Evolutionary conservation across 495 filamentous ascomycete species (phyloP).

Genomic region (Oidiodendron maius): DNA sequence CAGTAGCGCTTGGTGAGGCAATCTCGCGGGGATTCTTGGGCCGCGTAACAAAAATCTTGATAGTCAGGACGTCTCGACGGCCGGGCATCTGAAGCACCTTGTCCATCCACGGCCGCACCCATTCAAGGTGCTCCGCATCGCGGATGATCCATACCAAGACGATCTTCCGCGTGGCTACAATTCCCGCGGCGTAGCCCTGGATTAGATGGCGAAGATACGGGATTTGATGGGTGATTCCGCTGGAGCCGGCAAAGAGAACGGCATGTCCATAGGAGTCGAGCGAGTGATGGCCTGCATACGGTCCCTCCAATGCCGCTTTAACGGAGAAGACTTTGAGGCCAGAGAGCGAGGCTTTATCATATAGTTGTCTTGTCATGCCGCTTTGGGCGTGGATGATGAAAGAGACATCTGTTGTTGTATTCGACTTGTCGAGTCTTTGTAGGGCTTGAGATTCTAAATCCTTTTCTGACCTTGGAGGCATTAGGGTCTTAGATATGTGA

Average conservation of each 20-base stretch:
- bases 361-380: conserved; percentile 82
- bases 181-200: conserved; percentile 63
- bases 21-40: conserved; percentile 71
- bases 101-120: conserved; percentile 93
- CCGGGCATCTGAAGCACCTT: conserved; percentile 71
- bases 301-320: conserved; percentile 66
- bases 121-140: conserved; percentile 80
- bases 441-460: conserved; percentile 13
- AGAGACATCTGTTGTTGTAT: conserved; percentile 48
- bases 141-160: conserved; percentile 89
- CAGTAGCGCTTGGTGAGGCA: conserved; percentile 59
- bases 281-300: conserved; percentile 76
- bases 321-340: conserved; percentile 24
- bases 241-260: conserved; percentile 85
- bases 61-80: conserved; percentile 69
- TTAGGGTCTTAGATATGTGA: conserved; percentile 28
- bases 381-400: conserved; percentile 80
- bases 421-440: conserved; percentile 6
- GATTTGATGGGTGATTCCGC: conserved; percentile 92
- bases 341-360: conserved; percentile 34
- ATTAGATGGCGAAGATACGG: conserved; percentile 82
- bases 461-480: conserved; percentile 30
- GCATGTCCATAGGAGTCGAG: conserved; percentile 87
- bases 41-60: conserved; percentile 83
- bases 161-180: conserved; percentile 71